Base-by-base conservation (phyloP, 2,329 filamentous ascomycete genomes). In the Aspergillus sp. region DNA sequence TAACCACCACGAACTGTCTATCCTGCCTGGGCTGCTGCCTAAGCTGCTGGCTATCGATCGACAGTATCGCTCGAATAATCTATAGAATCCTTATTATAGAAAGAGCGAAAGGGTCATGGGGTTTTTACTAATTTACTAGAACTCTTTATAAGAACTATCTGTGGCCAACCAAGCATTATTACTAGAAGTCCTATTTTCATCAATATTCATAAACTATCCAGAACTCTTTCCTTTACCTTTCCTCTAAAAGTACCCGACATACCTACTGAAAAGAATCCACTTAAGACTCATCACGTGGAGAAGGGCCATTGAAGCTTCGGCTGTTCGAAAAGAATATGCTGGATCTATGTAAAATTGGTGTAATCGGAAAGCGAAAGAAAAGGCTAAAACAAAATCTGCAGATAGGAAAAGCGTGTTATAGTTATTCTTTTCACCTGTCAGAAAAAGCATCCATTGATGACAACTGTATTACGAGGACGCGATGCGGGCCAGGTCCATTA, bases 401-500 rank as follows among this genome's bases (percentile, higher is more conserved):
- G 19, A 45, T 7, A 21, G 11, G 12, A 41, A 41, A 56, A 48
- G 19, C 27, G 46, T 46, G 43, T 37, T 40, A 44, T 35, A 41
- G 53, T 23, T 55, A 39, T 55, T 49, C 35, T 31, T 44, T 49
- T 47, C 37, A 41, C 45, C 45, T 49, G 49, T 41, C 35, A 41
- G 37, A 53, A 55, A 35, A 15, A 21, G 17, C 37, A 55, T 48
- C 44, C 45, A 44, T 15, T 6, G 23, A 44, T 51, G 51, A 19
- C 35, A 19, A 48, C 37, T 33, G 35, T 24, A 46, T 31, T 52
- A 60, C 31, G 31, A 55, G 27, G 27, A 48, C n/a, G 39, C 19
- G 52, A 51, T 24, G 39, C 41, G 44, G 44, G 40, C 35, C n/a
- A 54, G 15, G 45, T n/a, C 50, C 52, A 62, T 45, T 31, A 39